phyloP scores from a whole-genome alignment of 768 basidiomycete genomes.

The Calocera cornea region DNA sequence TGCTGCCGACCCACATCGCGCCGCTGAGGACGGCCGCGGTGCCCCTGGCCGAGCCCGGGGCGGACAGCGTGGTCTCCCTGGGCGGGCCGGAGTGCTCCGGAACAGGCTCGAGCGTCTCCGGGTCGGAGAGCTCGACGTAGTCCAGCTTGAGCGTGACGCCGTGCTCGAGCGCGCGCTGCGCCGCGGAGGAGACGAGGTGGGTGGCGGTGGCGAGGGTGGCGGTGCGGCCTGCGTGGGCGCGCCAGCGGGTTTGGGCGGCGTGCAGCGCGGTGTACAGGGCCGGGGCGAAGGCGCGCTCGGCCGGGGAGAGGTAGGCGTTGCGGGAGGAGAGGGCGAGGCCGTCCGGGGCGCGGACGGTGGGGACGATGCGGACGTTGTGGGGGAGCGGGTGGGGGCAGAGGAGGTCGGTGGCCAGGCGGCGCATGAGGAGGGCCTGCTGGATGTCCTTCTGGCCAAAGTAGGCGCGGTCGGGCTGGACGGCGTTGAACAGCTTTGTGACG shows the following conservation, averaged over 20 bases:
- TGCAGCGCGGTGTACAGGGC: conserved; percentile 56
- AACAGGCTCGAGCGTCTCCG: conserved; percentile 56
- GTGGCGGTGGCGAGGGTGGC: conserved; percentile 16
- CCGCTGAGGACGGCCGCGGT: conserved; percentile 61
- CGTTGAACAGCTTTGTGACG: conserved; percentile 89
- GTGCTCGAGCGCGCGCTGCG: conserved; percentile 13
- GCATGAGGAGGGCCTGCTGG: conserved; percentile 81
- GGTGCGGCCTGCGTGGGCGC: conserved; percentile 34
- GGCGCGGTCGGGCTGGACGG: conserved; percentile 77
- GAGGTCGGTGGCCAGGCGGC: conserved; percentile 63
- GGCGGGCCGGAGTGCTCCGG: conserved; percentile 17
- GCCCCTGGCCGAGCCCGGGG: conserved; percentile 19
- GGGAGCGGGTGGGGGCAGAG: conserved; percentile 65
- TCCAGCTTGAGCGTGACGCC: conserved; percentile 52
- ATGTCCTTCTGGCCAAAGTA: conserved; percentile 99
- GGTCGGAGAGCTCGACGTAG: conserved; percentile 81
- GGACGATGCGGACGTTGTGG: conserved; percentile 59
- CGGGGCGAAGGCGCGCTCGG: conserved; percentile 53
- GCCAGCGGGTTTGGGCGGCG: conserved; percentile 45
- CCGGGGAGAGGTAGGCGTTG: conserved; percentile 61
- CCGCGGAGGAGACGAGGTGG: conserved; percentile 12
- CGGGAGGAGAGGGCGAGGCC: conserved; percentile 81
- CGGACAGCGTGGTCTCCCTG: too few relatives aligned
- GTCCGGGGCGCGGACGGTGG: conserved; percentile 53
- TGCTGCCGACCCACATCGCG: conserved; percentile 72